phyloP scores from a whole-genome alignment of 2,329 filamentous ascomycete species.

The Fusarium caatingaense region DNA sequence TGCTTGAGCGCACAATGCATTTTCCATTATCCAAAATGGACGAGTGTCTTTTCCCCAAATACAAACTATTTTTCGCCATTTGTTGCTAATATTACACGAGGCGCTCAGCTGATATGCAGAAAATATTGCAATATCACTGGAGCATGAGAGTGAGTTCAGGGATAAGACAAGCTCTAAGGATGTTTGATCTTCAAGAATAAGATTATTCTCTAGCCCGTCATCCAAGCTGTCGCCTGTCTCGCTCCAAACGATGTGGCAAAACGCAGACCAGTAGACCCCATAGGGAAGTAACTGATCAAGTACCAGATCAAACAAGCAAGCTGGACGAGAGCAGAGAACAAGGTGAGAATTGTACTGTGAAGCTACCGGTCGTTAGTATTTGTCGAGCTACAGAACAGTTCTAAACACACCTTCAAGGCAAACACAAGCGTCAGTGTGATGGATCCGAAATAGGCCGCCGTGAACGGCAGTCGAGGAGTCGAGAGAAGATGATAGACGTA shows the following conservation, averaged over 20 bases:
- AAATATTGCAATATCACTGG: not conserved
- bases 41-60: not conserved
- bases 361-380: slow-evolving; percentile 65
- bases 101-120: slow-evolving; percentile 7
- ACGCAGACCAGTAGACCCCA: slow-evolving; percentile 90
- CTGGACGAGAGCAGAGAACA: slow-evolving; percentile 86
- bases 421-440: slow-evolving; percentile 92
- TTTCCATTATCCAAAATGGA: slow-evolving; percentile 2
- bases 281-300: slow-evolving; percentile 96
- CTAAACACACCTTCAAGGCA: slow-evolving; percentile 84
- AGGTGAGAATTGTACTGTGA: slow-evolving; percentile 83
- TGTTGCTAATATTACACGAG: slow-evolving; percentile 21
- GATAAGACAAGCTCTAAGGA: not conserved
- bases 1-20: not conserved
- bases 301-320: slow-evolving; percentile 90
- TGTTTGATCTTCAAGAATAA: not conserved
- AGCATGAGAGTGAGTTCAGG: not conserved
- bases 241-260: slow-evolving; percentile 89
- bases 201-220: slow-evolving; percentile 70
- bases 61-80: slow-evolving; percentile 5
- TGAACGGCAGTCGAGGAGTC: slow-evolving; percentile 87
- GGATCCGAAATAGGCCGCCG: slow-evolving; percentile 92
- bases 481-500: slow-evolving; percentile 90
- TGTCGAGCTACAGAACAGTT: not conserved
- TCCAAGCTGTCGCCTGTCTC: slow-evolving; percentile 86